A percentile compares a stretch with the other conserved stretches of the same genome.
These are phyloP conservation scores for Sordaria brevicollis DNA, from an alignment of 495 filamentous ascomycete genomes.

Conservation along the genomic window DNA sequence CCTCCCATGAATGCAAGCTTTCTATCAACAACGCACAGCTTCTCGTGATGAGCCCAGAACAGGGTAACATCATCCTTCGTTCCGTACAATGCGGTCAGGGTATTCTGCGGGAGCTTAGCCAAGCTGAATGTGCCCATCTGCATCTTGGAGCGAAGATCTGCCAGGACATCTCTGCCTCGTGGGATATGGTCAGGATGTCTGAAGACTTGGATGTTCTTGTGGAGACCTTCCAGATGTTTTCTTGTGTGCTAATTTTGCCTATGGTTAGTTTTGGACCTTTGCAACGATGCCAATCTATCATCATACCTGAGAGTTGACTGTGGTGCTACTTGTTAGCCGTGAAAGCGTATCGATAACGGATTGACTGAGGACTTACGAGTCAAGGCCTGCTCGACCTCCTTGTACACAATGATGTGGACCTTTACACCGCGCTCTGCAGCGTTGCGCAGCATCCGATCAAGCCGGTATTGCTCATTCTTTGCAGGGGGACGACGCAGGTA, in stretches of 20 bases:
- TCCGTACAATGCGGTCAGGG: conserved; percentile 70
- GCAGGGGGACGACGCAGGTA: conserved; percentile 82
- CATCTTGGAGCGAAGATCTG: conserved; percentile 29
- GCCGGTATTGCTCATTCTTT: conserved; percentile 70
- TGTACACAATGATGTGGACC: conserved; percentile 89
- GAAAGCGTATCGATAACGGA: neutral
- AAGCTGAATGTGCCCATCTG: conserved; percentile 36
- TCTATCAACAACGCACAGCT: conserved; percentile 77
- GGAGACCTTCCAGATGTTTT: conserved; percentile 63
- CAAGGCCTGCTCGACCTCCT: conserved; percentile 80
- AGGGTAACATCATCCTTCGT: conserved; percentile 66
- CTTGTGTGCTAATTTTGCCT: conserved; percentile 59
- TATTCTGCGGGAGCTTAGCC: conserved; percentile 52
- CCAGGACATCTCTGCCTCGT: conserved; percentile 46
- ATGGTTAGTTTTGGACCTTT: neutral
- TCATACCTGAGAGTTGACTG: conserved; percentile 55
- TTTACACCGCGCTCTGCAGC: conserved; percentile 83
- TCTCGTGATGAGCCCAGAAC: conserved; percentile 96
- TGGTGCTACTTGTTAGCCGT: conserved; percentile 1
- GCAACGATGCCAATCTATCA: neutral
- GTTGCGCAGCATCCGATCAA: conserved; percentile 80
- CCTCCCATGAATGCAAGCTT: conserved; percentile 84
- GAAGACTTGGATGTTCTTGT: conserved; percentile 85
- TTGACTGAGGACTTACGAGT: conserved; percentile 52
- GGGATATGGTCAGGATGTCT: conserved; percentile 85